These are phyloP conservation scores for Phytophthora citricola DNA, from an alignment of 352 stramenopile genomes.

Conservation along the genomic window DNA sequence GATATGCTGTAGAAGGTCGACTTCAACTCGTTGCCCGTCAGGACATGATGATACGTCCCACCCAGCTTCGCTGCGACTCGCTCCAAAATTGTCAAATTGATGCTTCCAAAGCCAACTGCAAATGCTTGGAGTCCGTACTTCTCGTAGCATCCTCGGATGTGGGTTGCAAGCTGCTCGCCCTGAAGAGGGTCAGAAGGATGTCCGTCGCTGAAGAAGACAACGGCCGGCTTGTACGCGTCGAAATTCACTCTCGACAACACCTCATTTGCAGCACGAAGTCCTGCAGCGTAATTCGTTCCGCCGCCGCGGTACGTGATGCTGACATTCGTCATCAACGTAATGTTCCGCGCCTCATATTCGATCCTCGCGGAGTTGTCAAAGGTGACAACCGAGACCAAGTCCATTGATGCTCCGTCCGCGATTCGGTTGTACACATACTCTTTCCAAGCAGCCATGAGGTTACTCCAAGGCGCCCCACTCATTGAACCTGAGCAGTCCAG, in stretches of 20 bases:
- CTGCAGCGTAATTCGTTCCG: slow-evolving; percentile 61
- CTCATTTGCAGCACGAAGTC: slow-evolving; percentile 63
- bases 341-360: slow-evolving; percentile 58
- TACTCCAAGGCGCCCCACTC: slow-evolving; percentile 57
- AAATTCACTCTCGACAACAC: slow-evolving; percentile 75
- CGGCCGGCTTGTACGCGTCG: slow-evolving; percentile 62
- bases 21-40: slow-evolving; percentile 74
- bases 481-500: slow-evolving; percentile 86
- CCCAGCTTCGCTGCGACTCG: slow-evolving; percentile 59
- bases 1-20: slow-evolving; percentile 81
- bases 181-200: slow-evolving; percentile 51
- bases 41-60: slow-evolving; percentile 67
- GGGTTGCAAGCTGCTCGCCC: slow-evolving; percentile 57
- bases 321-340: slow-evolving; percentile 46
- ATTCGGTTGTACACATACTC: slow-evolving; percentile 79
- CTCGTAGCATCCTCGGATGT: slow-evolving; percentile 63
- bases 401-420: slow-evolving; percentile 48
- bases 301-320: slow-evolving; percentile 45
- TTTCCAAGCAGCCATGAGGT: slow-evolving; percentile 63
- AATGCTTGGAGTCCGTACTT: slow-evolving; percentile 71
- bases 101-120: slow-evolving; percentile 71
- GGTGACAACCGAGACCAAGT: slow-evolving; percentile 82
- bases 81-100: slow-evolving; percentile 72
- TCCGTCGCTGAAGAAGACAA: slow-evolving; percentile 86
- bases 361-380: slow-evolving; percentile 57